Percentiles rank a stretch among this genome's conserved stretches.
Conservation (phyloP, 1,284 basidiomycete species). For the Leccinum subspadiceum region DNA sequence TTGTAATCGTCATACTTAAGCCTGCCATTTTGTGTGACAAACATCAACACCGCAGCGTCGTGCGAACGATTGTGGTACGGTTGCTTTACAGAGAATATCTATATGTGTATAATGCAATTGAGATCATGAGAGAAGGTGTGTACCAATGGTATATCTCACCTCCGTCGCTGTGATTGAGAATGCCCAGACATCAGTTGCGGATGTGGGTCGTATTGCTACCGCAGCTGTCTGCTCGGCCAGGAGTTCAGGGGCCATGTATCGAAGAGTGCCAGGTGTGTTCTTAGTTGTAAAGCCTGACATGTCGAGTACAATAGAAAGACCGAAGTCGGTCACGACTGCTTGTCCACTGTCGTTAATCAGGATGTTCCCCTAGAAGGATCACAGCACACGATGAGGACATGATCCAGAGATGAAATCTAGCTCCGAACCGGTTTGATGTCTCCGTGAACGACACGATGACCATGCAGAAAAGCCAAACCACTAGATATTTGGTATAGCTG, state of each 20-base stretch:
- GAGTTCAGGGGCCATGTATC: slow-evolving; percentile 32
- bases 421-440: slow-evolving; percentile 31
- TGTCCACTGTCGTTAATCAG: slow-evolving; percentile 22
- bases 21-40: slow-evolving; percentile 17
- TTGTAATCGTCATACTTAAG: slow-evolving; percentile 25
- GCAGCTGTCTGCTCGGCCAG: slow-evolving; percentile 11
- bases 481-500: slow-evolving; percentile 23
- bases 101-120: neutral
- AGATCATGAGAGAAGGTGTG: neutral
- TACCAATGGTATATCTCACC: slow-evolving; percentile 10
- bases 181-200: slow-evolving; percentile 29
- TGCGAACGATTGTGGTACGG: slow-evolving; percentile 17
- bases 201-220: slow-evolving; percentile 19
- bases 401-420: neutral
- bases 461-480: slow-evolving; percentile 28
- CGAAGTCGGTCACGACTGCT: slow-evolving; percentile 32
- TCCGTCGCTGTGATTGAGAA: slow-evolving; percentile 29
- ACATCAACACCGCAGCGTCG: slow-evolving; percentile 20
- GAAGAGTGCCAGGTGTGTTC: slow-evolving; percentile 25
- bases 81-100: slow-evolving; percentile 27
- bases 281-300: slow-evolving; percentile 31
- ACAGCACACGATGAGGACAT: neutral
- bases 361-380: slow-evolving; percentile 25
- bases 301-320: slow-evolving; percentile 31
- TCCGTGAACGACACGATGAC: slow-evolving; percentile 22